These are phyloP conservation scores for Penicillium brasilianum DNA, from an alignment of 2,329 filamentous ascomycete species.

Conservation along the genomic window DNA sequence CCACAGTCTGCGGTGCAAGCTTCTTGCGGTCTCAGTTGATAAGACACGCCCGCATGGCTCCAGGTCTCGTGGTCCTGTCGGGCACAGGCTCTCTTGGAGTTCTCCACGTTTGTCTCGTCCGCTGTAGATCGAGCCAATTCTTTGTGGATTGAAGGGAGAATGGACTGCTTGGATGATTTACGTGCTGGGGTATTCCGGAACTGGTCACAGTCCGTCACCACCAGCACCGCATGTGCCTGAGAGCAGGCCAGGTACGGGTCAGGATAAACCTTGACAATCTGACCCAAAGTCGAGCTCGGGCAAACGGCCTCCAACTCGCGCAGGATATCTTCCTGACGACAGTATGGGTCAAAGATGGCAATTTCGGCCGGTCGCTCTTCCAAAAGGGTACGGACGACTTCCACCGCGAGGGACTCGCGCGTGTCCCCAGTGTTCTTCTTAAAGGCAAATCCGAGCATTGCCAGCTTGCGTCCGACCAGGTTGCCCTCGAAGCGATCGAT, in stretches of 20 bases:
- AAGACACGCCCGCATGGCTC: slow-evolving; percentile 29
- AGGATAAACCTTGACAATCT: slow-evolving; percentile 45
- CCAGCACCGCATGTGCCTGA: slow-evolving; percentile 54
- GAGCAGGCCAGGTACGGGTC: slow-evolving; percentile 54
- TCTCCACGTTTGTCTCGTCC: not conserved
- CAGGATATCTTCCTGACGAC: slow-evolving; percentile 45
- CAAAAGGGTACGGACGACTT: slow-evolving; percentile 68
- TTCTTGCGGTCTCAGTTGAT: slow-evolving; percentile 29
- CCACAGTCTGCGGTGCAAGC: slow-evolving; percentile 34
- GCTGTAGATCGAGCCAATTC: not conserved
- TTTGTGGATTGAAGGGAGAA: not conserved
- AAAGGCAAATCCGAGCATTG: slow-evolving; percentile 76
- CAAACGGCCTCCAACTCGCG: slow-evolving; percentile 43
- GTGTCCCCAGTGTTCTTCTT: slow-evolving; percentile 81
- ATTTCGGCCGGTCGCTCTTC: slow-evolving; percentile 68
- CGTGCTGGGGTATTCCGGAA: slow-evolving; percentile 45
- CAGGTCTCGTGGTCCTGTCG: slow-evolving; percentile 27
- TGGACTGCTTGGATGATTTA: not conserved
- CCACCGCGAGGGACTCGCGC: slow-evolving; percentile 71
- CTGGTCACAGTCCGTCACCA: slow-evolving; percentile 61
- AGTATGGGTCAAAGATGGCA: slow-evolving; percentile 69
- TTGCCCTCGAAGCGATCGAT: slow-evolving; percentile 71
- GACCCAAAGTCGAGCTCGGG: slow-evolving; percentile 26
- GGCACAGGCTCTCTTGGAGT: slow-evolving; percentile 9
- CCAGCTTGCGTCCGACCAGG: slow-evolving; percentile 71